Evolutionary conservation across 2,329 filamentous ascomycete species (phyloP), one percentile per base, ranked within the genome.

Genomic region (Colletotrichum karsti): DNA sequence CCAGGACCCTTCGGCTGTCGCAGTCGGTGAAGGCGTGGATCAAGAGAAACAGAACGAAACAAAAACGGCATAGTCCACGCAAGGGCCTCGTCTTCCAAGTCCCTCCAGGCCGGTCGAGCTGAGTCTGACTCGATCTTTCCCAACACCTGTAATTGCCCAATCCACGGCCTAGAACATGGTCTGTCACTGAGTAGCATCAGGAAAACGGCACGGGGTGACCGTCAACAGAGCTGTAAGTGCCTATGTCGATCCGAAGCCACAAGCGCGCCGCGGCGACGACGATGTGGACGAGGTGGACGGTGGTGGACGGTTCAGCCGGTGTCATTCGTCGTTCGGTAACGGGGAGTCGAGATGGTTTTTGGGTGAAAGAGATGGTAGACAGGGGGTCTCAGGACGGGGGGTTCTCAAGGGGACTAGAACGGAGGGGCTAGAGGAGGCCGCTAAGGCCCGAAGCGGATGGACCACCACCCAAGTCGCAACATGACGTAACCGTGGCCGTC

Each of bases 401-500:
- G 53, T 46, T 42, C 10, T 15, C 18, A 33, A 53, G 28, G n/a
- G 18, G 50, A 37, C 50, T 53, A 53, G 28, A 22, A 53, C 5
- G 8, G 39, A 20, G 22, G 56, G 42, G 48, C 39, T 42, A 65
- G 18, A 28, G 28, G 28, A 33, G 20, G 15, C n/a, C 37, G 39
- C 65, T 68, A 65, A 41, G 53, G 15, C 64, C 61, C 41, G 26
- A 68, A 59, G 50, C 65, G 65, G 65, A 41, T 39, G 54, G 20
- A 15, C 26, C 50, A 28, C 46, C 39, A 65, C 60, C 60, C 54
- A 50, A 41, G 20, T 60, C 22, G 57, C 44, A 63, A 54, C 46
- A 68, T 68, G 65, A 68, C 65, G 64, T 67, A 64, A 64, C 51
- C 51, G 35, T 50, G 10, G 44, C 54, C 35, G 64, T 64, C 24